Conservation (phyloP, 306 rosid species). For the Quercus gilva region DNA sequence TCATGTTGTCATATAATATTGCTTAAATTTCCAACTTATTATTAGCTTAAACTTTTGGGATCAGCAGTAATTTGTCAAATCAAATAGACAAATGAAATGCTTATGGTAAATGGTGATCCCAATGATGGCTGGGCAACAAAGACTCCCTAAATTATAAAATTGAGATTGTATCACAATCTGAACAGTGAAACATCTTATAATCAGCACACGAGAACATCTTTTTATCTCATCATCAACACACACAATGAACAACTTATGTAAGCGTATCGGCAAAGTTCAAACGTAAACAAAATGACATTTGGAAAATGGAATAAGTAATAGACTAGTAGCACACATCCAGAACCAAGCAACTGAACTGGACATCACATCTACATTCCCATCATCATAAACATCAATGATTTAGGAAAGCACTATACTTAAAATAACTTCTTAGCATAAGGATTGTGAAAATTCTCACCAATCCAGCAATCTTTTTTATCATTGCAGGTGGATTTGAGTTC, state of each 20-base stretch:
- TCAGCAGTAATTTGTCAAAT: not conserved
- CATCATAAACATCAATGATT: not conserved
- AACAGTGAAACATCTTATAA: not conserved
- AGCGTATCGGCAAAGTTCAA: not conserved
- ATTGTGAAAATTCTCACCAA: slow-evolving; percentile 47
- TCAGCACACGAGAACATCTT: not conserved
- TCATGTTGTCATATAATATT: not conserved
- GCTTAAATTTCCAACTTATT: not conserved
- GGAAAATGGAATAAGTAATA: not conserved
- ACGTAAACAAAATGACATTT: not conserved
- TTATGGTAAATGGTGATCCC: not conserved
- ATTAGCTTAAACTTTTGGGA: not conserved
- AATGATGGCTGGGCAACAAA: not conserved
- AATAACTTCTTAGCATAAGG: not conserved
- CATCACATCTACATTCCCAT: not conserved
- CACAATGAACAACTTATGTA: not conserved
- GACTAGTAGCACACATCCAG: not conserved
- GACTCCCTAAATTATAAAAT: not conserved
- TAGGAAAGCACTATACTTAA: not conserved
- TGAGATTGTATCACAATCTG: not conserved
- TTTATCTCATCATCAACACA: not conserved
- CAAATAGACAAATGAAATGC: not conserved
- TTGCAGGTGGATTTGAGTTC: slow-evolving; percentile 81
- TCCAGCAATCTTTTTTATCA: slow-evolving; percentile 96
- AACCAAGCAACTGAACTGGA: not conserved